A percentile compares a stretch with the other conserved stretches of the same genome.
phyloP scores from a whole-genome alignment of 1,139 yeast species.

The Zygotorulaspora mrakii region DNA sequence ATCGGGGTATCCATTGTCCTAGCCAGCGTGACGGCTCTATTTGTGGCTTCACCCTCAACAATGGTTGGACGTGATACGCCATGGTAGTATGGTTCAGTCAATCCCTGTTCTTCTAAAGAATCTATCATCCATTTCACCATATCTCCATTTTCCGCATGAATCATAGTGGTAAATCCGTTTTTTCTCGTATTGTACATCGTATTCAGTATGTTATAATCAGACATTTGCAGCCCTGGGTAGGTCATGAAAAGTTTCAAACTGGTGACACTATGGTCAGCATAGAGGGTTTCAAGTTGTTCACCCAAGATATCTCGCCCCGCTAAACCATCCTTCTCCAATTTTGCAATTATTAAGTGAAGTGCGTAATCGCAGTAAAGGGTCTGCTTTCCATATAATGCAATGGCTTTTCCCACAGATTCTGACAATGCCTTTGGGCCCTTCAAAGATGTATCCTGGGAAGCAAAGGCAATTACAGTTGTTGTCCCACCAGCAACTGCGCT shows the following conservation, averaged over 20 bases:
- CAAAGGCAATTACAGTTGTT: conserved; percentile 45
- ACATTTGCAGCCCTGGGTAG: conserved; percentile 42
- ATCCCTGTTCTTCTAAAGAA: conserved; percentile 38
- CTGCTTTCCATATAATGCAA: conserved; percentile 22
- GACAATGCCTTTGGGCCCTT: conserved; percentile 32
- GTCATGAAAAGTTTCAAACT: conserved; percentile 48
- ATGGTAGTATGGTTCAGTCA: conserved; percentile 44
- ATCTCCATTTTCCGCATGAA: conserved; percentile 50
- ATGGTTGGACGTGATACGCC: conserved; percentile 45
- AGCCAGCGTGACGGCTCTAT: conserved; percentile 44
- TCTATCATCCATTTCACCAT: conserved; percentile 44
- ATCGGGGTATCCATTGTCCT: conserved; percentile 44
- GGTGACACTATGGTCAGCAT: conserved; percentile 42
- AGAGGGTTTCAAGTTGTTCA: conserved; percentile 31
- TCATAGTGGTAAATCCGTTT: conserved; percentile 45
- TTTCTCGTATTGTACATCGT: conserved; percentile 42
- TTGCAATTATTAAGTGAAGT: conserved; percentile 40
- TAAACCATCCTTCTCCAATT: conserved; percentile 36
- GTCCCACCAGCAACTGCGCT: conserved; percentile 58
- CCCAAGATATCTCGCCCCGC: conserved; percentile 29
- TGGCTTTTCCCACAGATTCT: conserved; percentile 36
- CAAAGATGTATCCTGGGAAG: conserved; percentile 36
- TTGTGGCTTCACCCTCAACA: conserved; percentile 50
- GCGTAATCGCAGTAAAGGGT: conserved; percentile 45
- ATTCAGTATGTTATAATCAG: conserved; percentile 42